Percentiles rank a stretch among this genome's conserved stretches.
Conservation (phyloP, 768 basidiomycete genomes). For the Podaxis pistillaris region DNA sequence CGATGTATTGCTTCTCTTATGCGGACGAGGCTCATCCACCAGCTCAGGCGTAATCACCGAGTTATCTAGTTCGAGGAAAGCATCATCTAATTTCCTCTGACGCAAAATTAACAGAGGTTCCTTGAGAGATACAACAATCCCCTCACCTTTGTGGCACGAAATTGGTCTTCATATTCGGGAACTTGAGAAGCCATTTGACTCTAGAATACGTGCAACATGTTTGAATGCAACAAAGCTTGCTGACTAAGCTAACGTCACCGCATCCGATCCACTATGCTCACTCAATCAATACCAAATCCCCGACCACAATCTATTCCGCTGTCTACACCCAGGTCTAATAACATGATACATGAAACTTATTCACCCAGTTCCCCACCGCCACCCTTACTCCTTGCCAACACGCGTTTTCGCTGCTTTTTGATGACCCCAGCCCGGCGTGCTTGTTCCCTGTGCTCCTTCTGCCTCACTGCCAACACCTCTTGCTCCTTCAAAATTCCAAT, state of each 20-base stretch:
- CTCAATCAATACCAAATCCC: background rate
- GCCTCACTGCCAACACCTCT: constrained; percentile 25
- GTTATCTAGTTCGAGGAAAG: constrained; percentile 67
- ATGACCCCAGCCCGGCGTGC: constrained; percentile 31
- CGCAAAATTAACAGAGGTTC: background rate
- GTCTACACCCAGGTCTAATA: background rate
- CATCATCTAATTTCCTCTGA: constrained; percentile 82
- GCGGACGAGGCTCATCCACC: constrained; percentile 40
- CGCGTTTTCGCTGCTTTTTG: constrained; percentile 25
- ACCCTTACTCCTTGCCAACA: background rate
- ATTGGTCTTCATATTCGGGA: background rate
- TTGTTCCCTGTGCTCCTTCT: constrained; percentile 30
- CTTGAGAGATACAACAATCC: background rate
- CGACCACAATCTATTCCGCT: background rate
- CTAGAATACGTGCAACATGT: background rate
- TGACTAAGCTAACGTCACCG: constrained; percentile 3
- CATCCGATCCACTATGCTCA: too few species aligned
- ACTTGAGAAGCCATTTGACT: constrained; percentile 2
- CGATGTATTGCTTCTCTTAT: constrained; percentile 48
- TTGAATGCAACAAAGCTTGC: background rate
- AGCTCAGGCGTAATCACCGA: constrained; percentile 45
- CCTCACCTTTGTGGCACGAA: constrained; percentile 41
- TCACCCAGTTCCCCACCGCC: background rate
- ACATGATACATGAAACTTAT: background rate
- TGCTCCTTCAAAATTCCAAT: constrained; percentile 55